phyloP scores from a whole-genome alignment of 2,329 filamentous ascomycete species.

The Xylaria sp. region DNA sequence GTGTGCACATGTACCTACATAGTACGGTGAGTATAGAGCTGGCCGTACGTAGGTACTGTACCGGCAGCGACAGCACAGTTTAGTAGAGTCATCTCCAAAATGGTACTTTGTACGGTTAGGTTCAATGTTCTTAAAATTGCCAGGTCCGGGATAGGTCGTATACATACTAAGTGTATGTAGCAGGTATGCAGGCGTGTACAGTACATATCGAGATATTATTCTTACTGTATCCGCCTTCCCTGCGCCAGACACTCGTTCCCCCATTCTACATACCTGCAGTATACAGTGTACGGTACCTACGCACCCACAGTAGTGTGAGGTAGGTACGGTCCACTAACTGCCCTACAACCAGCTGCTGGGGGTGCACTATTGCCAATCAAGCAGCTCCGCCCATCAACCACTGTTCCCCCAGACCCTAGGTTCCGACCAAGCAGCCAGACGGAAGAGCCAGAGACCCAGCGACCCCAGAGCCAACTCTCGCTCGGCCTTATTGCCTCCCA shows the following conservation, averaged over 20 bases:
- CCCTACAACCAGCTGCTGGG: constrained; percentile 5
- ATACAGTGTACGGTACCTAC: constrained; percentile 9
- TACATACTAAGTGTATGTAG: not conserved
- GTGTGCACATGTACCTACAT: constrained; percentile 12
- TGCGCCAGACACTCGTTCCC: not conserved
- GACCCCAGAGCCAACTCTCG: constrained; percentile 15
- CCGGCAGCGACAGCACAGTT: not conserved
- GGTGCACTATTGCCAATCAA: constrained; percentile 34
- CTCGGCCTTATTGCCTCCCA: constrained; percentile 40
- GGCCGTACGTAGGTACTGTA: not conserved
- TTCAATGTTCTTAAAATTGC: constrained; percentile 14
- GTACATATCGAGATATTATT: not conserved
- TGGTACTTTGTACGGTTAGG: constrained; percentile 11
- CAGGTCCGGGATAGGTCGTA: not conserved
- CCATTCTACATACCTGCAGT: no score
- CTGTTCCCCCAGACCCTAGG: constrained; percentile 13
- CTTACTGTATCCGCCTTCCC: constrained; percentile 18
- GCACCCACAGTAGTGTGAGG: not conserved
- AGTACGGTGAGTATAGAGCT: not conserved
- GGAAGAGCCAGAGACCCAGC: no score
- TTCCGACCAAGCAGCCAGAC: no score
- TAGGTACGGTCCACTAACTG: constrained; percentile 8
- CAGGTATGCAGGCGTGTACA: not conserved
- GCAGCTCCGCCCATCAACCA: constrained; percentile 32
- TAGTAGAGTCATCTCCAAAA: not conserved